Evolutionary conservation across 31 red algal genomes (phyloP), one percentile per base, ranked within the genome.

Genomic region (Endocladia muricata): DNA sequence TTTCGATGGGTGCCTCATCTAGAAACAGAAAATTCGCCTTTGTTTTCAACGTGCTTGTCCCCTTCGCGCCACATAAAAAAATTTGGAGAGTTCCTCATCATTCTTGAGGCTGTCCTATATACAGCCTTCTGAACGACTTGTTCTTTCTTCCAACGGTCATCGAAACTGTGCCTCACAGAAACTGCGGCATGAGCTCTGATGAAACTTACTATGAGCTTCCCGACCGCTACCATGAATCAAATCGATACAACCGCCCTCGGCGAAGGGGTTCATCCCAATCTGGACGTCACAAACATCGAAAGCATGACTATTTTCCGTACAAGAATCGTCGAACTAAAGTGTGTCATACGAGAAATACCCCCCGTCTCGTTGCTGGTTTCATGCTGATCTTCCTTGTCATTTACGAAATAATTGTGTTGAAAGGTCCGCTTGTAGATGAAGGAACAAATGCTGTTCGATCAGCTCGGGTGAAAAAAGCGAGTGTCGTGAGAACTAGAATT

Each of bases 101-200:
- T n/a, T n/a, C n/a, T n/a, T n/a, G n/a, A n/a, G n/a, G n/a, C n/a
- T n/a, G n/a, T n/a, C n/a, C n/a, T n/a, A n/a, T n/a, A n/a, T n/a
- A n/a, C n/a, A n/a, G n/a, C n/a, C n/a, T n/a, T n/a, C n/a, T n/a
- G n/a, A n/a, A n/a, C n/a, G n/a, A n/a, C n/a, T n/a, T n/a, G n/a
- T n/a, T n/a, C n/a, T n/a, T n/a, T n/a, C n/a, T n/a, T n/a, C n/a
- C n/a, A n/a, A n/a, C n/a, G n/a, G n/a, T n/a, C n/a, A n/a, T n/a
- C n/a, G n/a, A n/a, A n/a, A n/a, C n/a, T n/a, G n/a, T n/a, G n/a
- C n/a, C n/a, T n/a, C n/a, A n/a, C n/a, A n/a, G n/a, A n/a, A n/a
- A n/a, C n/a, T n/a, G n/a, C n/a, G n/a, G n/a, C n/a, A 81, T 81
- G 77, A 81, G 63, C 42, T 70, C 77, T 3, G 77, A 81, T 26